Base-by-base conservation (phyloP, 805 yeast genomes). In the Candida sonorensis region DNA sequence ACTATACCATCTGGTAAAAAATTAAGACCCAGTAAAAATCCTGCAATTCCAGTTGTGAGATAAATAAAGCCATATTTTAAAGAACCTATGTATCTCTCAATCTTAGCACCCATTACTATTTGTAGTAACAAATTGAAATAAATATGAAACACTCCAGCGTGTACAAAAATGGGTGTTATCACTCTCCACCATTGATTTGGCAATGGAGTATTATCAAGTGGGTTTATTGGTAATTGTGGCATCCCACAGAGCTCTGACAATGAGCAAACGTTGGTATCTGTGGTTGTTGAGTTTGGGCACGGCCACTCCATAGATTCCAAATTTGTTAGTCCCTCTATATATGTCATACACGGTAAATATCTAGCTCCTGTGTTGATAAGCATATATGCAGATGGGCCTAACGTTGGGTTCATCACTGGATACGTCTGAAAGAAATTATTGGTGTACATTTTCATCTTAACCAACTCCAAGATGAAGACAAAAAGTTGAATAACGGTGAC, bases 371-470 rank as follows among this genome's bases (percentile, higher is more conserved):
- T 69, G 43, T 75, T 71, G 35, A 81, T 77, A 47, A 75, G 66
- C 1, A 79, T 60, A 45, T 77, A 77, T 0, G 78, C 58, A 3
- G 85, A 77, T 10, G 88, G 88, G 1, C 88, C 88, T 17, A 81
- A 51, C 87, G 81, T 80, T 5, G 87, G 88, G 50, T 81, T 81
- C 61, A 81, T 77, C 38, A 74, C 70, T 5, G 88, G 88, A 43
- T 76, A 54, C 0, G 83, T 75, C 48, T 76, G 84, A 38, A 81
- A 67, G 4, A 80, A 74, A 11, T 71, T 64, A 2, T 84, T 83
- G 0, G 87, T 80, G 27, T 72, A 59, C 5, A 51, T 45, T 5
- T 75, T 68, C 82, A 75, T 75, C 35, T 58, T 61, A 9, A 62
- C 68, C 22, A 81, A 53, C 50, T 81, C 87, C 10, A 67, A 79